Conservation (phyloP, 129 eudicot genomes). For the Pseudognaphalium luteoalbum region DNA sequence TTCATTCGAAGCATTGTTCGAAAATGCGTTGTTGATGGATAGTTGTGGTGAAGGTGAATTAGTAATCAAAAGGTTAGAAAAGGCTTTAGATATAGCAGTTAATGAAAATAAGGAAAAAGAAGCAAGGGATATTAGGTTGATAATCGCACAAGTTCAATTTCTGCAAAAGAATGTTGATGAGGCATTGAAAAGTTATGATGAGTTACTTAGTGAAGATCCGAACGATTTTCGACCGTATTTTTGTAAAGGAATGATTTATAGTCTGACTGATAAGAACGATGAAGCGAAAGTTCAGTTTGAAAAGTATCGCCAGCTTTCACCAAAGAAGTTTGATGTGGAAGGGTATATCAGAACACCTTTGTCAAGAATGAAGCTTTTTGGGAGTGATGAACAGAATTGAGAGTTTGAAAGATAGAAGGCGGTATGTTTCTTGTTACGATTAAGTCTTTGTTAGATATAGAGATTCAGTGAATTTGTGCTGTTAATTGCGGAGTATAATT, state of each 20-base stretch:
- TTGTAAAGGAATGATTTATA: slow-evolving; percentile 73
- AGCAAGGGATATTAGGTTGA: slow-evolving; percentile 64
- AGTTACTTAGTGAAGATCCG: slow-evolving; percentile 62
- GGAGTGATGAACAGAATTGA: slow-evolving; percentile 40
- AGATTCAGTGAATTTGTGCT: slow-evolving; percentile 20
- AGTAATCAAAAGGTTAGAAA: slow-evolving; percentile 52
- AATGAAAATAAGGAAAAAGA: slow-evolving; percentile 52
- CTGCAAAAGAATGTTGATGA: slow-evolving; percentile 71
- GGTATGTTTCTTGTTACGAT: slow-evolving; percentile 31
- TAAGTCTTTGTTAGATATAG: slow-evolving; percentile 17
- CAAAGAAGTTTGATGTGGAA: slow-evolving; percentile 69
- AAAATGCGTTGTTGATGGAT: slow-evolving; percentile 64
- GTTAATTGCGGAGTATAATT: slow-evolving; percentile 22
- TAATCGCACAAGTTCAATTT: slow-evolving; percentile 67
- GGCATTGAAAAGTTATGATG: slow-evolving; percentile 64
- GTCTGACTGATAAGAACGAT: slow-evolving; percentile 50
- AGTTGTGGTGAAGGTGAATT: slow-evolving; percentile 52
- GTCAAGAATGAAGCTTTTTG: slow-evolving; percentile 72
- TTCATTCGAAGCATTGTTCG: slow-evolving; percentile 62
- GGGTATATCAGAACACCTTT: slow-evolving; percentile 63
- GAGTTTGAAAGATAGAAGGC: slow-evolving; percentile 11
- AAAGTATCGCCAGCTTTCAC: slow-evolving; percentile 66
- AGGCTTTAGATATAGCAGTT: slow-evolving; percentile 56
- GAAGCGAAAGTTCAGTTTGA: slow-evolving; percentile 68
- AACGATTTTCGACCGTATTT: slow-evolving; percentile 71